phyloP scores from a whole-genome alignment of 768 basidiomycete species.

The Termitomyces bulborhizus region DNA sequence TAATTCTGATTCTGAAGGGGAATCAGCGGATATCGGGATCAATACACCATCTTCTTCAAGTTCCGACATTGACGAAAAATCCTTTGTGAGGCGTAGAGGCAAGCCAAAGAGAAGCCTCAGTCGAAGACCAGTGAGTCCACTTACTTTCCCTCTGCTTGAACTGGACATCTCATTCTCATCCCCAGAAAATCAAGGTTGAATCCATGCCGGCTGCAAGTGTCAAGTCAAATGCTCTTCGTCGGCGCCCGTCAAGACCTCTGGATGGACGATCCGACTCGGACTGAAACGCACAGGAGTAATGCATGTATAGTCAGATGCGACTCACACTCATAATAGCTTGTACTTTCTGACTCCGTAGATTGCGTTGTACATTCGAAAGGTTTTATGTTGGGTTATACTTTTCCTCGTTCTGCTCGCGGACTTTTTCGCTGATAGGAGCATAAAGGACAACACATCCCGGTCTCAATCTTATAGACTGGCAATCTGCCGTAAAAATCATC shows the following conservation, averaged over 20 bases:
- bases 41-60: conserved; percentile 8
- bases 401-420: too few relatives aligned
- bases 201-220: conserved; percentile 21
- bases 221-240: conserved; percentile 30
- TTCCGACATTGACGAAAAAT: conserved; percentile 16
- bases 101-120: conserved; percentile 19
- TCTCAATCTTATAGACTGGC: conserved; percentile 22
- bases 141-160: background rate
- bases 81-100: conserved; percentile 16
- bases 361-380: too few relatives aligned
- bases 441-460: conserved; percentile 19
- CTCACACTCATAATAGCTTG: background rate
- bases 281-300: background rate
- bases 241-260: conserved; percentile 38
- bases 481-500: background rate
- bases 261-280: conserved; percentile 24
- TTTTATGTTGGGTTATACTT: too few relatives aligned
- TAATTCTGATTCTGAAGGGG: conserved; percentile 7
- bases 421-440: conserved; percentile 24
- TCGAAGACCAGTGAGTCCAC: conserved; percentile 17
- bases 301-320: background rate
- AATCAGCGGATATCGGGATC: background rate
- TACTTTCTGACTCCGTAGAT: background rate
- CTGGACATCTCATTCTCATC: background rate
- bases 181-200: conserved; percentile 25